Evolutionary conservation across 1,139 yeast genomes (phyloP).

Genomic region (Geotrichum cucujoidarum): DNA sequence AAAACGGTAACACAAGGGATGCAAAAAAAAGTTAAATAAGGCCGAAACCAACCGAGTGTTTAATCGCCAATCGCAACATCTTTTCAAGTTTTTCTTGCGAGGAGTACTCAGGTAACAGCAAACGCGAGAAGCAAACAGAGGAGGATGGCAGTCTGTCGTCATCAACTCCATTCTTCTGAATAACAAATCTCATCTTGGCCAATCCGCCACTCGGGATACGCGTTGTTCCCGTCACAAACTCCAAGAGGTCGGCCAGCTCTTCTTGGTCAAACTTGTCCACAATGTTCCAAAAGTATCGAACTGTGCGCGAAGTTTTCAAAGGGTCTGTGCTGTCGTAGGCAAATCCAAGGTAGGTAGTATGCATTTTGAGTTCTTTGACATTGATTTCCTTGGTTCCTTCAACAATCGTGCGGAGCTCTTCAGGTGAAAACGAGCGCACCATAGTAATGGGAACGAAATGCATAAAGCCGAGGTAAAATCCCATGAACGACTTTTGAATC

Average conservation of each 20-base stretch:
- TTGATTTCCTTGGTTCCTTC: conserved; percentile 26
- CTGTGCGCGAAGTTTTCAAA: conserved; percentile 21
- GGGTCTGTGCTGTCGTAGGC: neutral
- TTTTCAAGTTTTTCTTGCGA: conserved; percentile 21
- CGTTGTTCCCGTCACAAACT: conserved; percentile 33
- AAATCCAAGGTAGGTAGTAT: conserved; percentile 24
- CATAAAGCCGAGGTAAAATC: conserved; percentile 23
- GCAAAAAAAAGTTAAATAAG: conserved; percentile 24
- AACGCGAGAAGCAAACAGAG: conserved; percentile 29
- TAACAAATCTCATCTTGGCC: conserved; percentile 22
- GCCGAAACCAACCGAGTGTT: conserved; percentile 32
- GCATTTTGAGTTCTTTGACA: conserved; percentile 19
- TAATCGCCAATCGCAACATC: conserved; percentile 27
- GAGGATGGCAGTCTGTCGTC: conserved; percentile 28
- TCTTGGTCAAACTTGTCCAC: conserved; percentile 23
- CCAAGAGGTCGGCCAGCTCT: conserved; percentile 24
- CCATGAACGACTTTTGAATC: conserved; percentile 14
- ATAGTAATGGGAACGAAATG: conserved; percentile 20
- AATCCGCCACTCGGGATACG: conserved; percentile 29
- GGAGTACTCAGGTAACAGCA: conserved; percentile 29
- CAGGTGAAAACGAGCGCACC: conserved; percentile 17
- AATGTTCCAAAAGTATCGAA: conserved; percentile 25
- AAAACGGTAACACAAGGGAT: no score
- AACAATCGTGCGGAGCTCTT: conserved; percentile 24
- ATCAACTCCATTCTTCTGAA: conserved; percentile 26